Evolutionary conservation across 2,329 filamentous ascomycete genomes (phyloP), one percentile per base, ranked within the genome.

Genomic region (Alternaria atra): DNA sequence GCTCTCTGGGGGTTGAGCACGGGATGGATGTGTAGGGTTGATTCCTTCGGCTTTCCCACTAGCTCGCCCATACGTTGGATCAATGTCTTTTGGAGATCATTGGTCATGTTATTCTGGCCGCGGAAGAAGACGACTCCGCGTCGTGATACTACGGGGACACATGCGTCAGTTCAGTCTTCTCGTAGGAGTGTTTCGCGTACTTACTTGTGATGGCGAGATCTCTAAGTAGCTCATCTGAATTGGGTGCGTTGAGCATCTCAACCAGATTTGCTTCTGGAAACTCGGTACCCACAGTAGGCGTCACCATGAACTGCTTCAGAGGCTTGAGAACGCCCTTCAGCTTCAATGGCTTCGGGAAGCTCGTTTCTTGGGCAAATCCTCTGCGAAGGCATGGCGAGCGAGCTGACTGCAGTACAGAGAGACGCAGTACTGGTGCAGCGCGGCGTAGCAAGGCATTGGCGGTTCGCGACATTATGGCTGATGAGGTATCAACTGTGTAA

Each of bases 251-350:
- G 8, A 53, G 39, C 55, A 58, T 53, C 10, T 53, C 20, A 46
- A 58, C 55, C 12, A 58, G 48, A 27, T 58, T 58, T 12, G 48
- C 55, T 25, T 58, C 55, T 30, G 55, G 55, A 9, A 58, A 58
- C 37, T 58, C 48, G 6, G 55, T 58, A n/a, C 55, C 48, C 47
- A 58, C 55, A 46, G 55, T 58, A 25, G 55, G 48, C n/a, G 55
- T 58, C 8, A 58, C 47, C 25, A 46, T 44, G 40, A 53, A 58
- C 10, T 58, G 48, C 32, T 58, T 58, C 8, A 58, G n/a, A 34
- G 55, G 47, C 30, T 53, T 52, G 25, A 58, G 55, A 29, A 52
- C 55, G 7, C 55, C 55, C 55, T 52, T 52, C 25, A 58, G 25
- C 34, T 58, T 58, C 25, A 46, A 15, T 17, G 55, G 48, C 48